Conservation (phyloP, 768 basidiomycete genomes). For the Termitomyces sp. region DNA sequence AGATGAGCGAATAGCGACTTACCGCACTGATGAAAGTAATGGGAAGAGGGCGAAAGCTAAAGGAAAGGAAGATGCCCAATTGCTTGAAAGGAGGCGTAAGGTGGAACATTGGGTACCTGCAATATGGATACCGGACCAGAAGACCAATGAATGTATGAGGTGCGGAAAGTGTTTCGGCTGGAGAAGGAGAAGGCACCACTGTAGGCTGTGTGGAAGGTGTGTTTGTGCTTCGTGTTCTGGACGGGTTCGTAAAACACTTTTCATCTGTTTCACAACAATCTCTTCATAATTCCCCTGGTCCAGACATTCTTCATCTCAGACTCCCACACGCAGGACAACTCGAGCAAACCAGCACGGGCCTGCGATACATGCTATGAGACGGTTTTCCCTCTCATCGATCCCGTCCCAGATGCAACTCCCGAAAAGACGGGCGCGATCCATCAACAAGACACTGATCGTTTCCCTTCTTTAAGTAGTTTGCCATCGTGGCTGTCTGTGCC, state of each 20-base stretch:
- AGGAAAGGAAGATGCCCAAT: slow-evolving; percentile 15
- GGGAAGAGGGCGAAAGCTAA: slow-evolving; percentile 19
- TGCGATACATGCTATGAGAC: slow-evolving; percentile 86
- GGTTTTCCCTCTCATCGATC: slow-evolving; percentile 68
- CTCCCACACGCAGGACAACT: slow-evolving; percentile 37
- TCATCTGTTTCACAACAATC: not conserved
- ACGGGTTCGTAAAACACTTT: slow-evolving; percentile 47
- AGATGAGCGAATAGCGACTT: slow-evolving; percentile 39
- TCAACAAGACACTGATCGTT: slow-evolving; percentile 31
- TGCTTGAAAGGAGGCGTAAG: slow-evolving; percentile 40
- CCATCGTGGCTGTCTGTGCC: slow-evolving; percentile 60
- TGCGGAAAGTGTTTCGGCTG: slow-evolving; percentile 77
- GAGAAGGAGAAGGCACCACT: slow-evolving; percentile 80
- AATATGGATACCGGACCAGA: slow-evolving; percentile 89
- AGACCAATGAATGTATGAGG: slow-evolving; percentile 81
- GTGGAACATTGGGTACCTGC: slow-evolving; percentile 88
- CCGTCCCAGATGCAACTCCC: slow-evolving; percentile 15
- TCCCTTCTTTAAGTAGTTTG: slow-evolving; percentile 49
- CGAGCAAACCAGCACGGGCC: slow-evolving; percentile 64
- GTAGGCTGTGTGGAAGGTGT: slow-evolving; percentile 80
- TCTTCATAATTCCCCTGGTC: slow-evolving; percentile 1
- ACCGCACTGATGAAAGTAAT: slow-evolving; percentile 16
- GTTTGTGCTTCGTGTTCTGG: slow-evolving; percentile 84
- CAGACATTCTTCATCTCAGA: slow-evolving; percentile 86
- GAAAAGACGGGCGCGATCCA: slow-evolving; percentile 12